phyloP scores from a whole-genome alignment of 495 filamentous ascomycete species.

The Podospora pseudopauciseta region DNA sequence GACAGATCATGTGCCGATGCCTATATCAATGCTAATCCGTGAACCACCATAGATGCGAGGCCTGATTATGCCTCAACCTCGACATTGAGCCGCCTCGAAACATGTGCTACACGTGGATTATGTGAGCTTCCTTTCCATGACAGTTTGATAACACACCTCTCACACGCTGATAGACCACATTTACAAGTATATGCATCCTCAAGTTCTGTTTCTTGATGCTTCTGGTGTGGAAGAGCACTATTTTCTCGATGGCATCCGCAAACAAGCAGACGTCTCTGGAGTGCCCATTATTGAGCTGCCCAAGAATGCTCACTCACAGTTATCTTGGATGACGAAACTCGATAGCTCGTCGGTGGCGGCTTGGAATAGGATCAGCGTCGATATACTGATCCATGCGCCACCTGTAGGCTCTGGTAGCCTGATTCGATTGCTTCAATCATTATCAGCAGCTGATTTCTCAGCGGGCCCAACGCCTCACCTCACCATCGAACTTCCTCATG shows the following conservation, averaged over 20 bases:
- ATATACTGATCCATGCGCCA: conserved; percentile 74
- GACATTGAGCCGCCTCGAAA: conserved; percentile 48
- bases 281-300: conserved; percentile 67
- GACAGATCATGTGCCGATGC: not conserved
- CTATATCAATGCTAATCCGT: not conserved
- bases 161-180: conserved; percentile 40
- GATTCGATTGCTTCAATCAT: conserved; percentile 66
- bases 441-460: conserved; percentile 70
- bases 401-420: conserved; percentile 65
- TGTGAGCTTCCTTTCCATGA: conserved; percentile 28
- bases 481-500: conserved; percentile 73
- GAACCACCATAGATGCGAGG: conserved; percentile 47
- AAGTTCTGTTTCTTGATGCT: conserved; percentile 53
- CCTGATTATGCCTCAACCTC: conserved; percentile 50
- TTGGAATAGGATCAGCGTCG: conserved; percentile 70
- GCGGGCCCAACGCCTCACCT: conserved; percentile 60
- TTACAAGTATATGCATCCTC: conserved; percentile 55
- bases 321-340: conserved; percentile 73
- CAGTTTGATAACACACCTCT: conserved; percentile 4
- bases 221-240: conserved; percentile 47
- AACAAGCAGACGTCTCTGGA: conserved; percentile 39
- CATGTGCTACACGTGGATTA: conserved; percentile 38
- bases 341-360: conserved; percentile 65
- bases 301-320: conserved; percentile 48
- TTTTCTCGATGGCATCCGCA: conserved; percentile 53